phyloP scores from a whole-genome alignment of 805 yeast species.

The Spathaspora hagerdaliae region DNA sequence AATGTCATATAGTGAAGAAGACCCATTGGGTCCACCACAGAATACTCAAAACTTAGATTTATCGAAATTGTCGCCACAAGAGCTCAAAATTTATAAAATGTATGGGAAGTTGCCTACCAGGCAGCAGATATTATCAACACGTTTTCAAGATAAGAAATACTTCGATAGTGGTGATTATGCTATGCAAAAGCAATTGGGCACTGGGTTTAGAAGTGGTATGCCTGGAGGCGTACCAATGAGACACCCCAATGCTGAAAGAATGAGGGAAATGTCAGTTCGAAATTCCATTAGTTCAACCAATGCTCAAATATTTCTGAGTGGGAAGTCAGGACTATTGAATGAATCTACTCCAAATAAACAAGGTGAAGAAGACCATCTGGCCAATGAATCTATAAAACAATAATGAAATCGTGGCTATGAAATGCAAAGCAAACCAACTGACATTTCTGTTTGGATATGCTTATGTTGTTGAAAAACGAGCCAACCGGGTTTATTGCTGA shows the following conservation, averaged over 20 bases:
- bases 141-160: slow-evolving; percentile 82
- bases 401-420: not conserved
- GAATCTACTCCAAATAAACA: slow-evolving; percentile 39
- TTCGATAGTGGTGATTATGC: slow-evolving; percentile 96
- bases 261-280: slow-evolving; percentile 53
- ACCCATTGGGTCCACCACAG: slow-evolving; percentile 48
- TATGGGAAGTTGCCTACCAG: slow-evolving; percentile 85
- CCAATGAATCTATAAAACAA: not conserved
- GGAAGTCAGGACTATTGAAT: slow-evolving; percentile 53
- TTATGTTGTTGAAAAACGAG: no score
- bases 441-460: no score
- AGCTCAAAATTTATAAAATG: slow-evolving; percentile 67
- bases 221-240: slow-evolving; percentile 37
- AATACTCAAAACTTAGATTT: slow-evolving; percentile 48
- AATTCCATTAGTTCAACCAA: slow-evolving; percentile 52
- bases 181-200: slow-evolving; percentile 50
- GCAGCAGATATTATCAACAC: slow-evolving; percentile 69
- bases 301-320: slow-evolving; percentile 41
- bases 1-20: slow-evolving; percentile 41
- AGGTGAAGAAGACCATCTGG: slow-evolving; percentile 5
- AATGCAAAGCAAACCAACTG: no score
- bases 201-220: slow-evolving; percentile 16
- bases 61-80: slow-evolving; percentile 68
- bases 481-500: no score
- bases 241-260: slow-evolving; percentile 55